Conservation (phyloP, 208 protist genomes). For the Angomonas desouzai region DNA sequence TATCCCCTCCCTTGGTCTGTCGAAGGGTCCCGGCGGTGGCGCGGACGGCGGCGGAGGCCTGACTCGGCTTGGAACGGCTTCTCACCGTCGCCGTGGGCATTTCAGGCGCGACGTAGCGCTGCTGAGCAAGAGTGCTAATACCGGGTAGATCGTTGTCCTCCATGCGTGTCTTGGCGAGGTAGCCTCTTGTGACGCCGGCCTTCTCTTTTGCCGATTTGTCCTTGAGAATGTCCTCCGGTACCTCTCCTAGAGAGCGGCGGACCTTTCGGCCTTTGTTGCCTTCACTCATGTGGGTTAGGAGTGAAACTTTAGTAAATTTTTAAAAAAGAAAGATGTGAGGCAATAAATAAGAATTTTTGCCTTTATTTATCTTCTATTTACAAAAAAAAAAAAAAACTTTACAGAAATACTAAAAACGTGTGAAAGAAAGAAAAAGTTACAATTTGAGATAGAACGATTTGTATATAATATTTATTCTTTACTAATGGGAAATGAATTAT, state of each 20-base stretch:
- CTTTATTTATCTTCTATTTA: not conserved
- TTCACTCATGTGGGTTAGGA: not conserved
- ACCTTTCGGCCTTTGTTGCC: constrained; percentile 6
- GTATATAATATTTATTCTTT: no score
- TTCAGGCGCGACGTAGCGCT: constrained; percentile 28
- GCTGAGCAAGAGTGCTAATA: constrained; percentile 44
- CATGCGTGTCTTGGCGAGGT: constrained; percentile 51
- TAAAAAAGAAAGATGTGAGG: constrained; percentile 9
- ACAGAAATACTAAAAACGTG: no score
- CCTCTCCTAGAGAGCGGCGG: constrained; percentile 6
- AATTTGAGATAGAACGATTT: no score
- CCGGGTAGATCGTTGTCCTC: constrained; percentile 68
- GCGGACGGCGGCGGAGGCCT: not conserved
- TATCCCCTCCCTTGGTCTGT: not conserved
- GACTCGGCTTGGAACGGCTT: not conserved
- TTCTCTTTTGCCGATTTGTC: constrained; percentile 36
- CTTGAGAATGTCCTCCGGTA: constrained; percentile 36
- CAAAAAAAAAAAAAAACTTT: not conserved
- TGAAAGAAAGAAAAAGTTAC: no score
- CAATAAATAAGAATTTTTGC: constrained; percentile 6
- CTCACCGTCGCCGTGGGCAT: not conserved
- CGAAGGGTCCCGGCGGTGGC: not conserved
- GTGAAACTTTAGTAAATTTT: constrained; percentile 13
- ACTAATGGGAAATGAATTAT: no score
- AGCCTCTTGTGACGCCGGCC: constrained; percentile 40